Percentiles rank a stretch among this genome's conserved stretches.
These are phyloP conservation scores for Tulasnella sp. DNA, from an alignment of 768 basidiomycete species.

Conservation along the genomic window DNA sequence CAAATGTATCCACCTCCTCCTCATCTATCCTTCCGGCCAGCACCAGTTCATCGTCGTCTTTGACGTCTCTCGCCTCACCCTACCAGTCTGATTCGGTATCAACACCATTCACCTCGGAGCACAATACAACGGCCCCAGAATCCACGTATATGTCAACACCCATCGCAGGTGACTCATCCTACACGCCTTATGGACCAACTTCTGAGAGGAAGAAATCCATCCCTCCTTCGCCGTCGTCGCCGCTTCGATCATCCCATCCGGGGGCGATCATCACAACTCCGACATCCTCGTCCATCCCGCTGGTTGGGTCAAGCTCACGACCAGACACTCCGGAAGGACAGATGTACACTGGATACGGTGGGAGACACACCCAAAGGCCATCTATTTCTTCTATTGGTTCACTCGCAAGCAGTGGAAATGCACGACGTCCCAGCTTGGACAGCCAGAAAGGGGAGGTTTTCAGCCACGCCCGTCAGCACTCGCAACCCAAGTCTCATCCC, in stretches of 20 bases:
- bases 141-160: no score
- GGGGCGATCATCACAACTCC: not conserved
- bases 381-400: no score
- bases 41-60: conserved; percentile 8
- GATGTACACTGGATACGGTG: conserved; percentile 15
- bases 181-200: no score
- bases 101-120: not conserved
- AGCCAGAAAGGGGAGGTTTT: no score
- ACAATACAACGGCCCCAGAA: no score
- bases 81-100: conserved; percentile 1
- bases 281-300: not conserved
- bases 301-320: not conserved
- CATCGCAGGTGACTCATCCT: no score
- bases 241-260: not conserved
- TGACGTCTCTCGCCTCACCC: not conserved
- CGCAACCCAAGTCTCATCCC: no score
- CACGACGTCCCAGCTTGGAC: no score
- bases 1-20: conserved; percentile 8
- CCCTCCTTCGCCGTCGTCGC: not conserved
- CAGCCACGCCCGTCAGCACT: no score
- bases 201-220: no score
- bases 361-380: no score
- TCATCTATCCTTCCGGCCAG: conserved; percentile 10
- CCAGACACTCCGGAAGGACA: conserved; percentile 3
- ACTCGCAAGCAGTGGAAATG: no score